Conservation (phyloP, 441 rosid genomes). For the Populus hybrid region DNA sequence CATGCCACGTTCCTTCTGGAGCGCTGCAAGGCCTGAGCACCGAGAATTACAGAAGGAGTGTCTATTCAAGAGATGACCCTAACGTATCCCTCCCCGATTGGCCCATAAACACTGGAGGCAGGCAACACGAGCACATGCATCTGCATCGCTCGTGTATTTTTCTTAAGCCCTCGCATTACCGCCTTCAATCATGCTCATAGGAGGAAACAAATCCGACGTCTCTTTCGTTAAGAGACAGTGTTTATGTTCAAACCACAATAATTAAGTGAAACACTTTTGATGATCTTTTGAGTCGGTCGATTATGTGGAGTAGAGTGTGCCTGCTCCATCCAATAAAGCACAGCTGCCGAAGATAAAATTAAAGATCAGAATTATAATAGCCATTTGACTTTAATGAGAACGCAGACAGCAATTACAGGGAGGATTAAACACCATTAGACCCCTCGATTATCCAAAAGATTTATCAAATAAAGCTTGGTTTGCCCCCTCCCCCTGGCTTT, state of each 20-base stretch:
- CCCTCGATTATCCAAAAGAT: background rate
- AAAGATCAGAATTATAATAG: conserved; percentile 7
- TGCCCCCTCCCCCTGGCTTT: conserved; percentile 13
- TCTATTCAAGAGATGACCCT: conserved; percentile 35
- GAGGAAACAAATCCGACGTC: background rate
- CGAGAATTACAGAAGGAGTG: conserved; percentile 5
- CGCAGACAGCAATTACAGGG: conserved; percentile 1
- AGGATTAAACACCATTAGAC: conserved; percentile 15
- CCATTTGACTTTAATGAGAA: conserved; percentile 20
- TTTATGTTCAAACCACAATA: background rate
- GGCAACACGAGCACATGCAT: conserved; percentile 51
- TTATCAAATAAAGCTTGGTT: conserved; percentile 7
- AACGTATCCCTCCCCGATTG: conserved; percentile 35
- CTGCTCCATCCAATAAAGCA: background rate
- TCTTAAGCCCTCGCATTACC: conserved; percentile 12
- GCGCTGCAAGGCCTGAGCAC: conserved; percentile 14
- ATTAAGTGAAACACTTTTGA: background rate
- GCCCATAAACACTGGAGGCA: conserved; percentile 21
- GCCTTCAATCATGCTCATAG: conserved; percentile 9
- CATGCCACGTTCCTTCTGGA: conserved; percentile 32
- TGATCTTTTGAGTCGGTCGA: background rate
- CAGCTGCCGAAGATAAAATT: background rate
- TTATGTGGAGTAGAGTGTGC: background rate
- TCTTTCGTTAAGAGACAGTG: background rate
- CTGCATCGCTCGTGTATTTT: conserved; percentile 10